phyloP scores from a whole-genome alignment of 495 filamentous ascomycete genomes.

The Hypoxylon crocopeplum region DNA sequence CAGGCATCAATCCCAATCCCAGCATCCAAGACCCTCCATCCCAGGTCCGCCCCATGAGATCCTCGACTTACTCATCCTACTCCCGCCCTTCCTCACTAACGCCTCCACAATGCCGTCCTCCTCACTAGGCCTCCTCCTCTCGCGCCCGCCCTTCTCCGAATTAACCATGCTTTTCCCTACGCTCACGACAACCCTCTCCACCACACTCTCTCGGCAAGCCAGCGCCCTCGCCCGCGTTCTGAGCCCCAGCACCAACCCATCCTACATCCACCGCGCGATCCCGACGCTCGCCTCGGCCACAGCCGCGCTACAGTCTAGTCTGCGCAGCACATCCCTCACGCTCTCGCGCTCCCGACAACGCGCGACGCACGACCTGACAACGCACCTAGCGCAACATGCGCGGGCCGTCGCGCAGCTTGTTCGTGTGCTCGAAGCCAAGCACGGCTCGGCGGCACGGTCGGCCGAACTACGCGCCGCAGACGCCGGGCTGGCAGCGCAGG shows the following conservation, averaged over 20 bases:
- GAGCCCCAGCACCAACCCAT: slow-evolving; percentile 58
- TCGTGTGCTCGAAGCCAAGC: slow-evolving; percentile 58
- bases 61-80: slow-evolving; percentile 52
- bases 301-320: slow-evolving; percentile 29
- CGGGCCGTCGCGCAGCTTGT: slow-evolving; percentile 43
- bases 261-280: slow-evolving; percentile 57
- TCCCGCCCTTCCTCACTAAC: slow-evolving; percentile 47
- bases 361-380: slow-evolving; percentile 36
- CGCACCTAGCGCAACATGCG: slow-evolving; percentile 41
- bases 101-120: slow-evolving; percentile 26
- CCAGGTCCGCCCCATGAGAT: slow-evolving; percentile 40
- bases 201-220: slow-evolving; percentile 47
- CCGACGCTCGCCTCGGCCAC: slow-evolving; percentile 46
- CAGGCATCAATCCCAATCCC: slow-evolving; percentile 24
- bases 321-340: slow-evolving; percentile 28
- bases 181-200: slow-evolving; percentile 49
- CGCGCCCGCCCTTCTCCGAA: slow-evolving; percentile 49
- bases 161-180: slow-evolving; percentile 49
- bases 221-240: slow-evolving; percentile 52
- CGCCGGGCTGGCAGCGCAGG: slow-evolving; percentile 59
- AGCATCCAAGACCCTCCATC: slow-evolving; percentile 21
- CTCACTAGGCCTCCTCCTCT: slow-evolving; percentile 44
- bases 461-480: slow-evolving; percentile 66
- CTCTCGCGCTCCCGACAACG: slow-evolving; percentile 46
- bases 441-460: slow-evolving; percentile 68